Evolutionary conservation across 164 flowering plant genomes (phyloP).

Genomic region (Vitis labrusca): DNA sequence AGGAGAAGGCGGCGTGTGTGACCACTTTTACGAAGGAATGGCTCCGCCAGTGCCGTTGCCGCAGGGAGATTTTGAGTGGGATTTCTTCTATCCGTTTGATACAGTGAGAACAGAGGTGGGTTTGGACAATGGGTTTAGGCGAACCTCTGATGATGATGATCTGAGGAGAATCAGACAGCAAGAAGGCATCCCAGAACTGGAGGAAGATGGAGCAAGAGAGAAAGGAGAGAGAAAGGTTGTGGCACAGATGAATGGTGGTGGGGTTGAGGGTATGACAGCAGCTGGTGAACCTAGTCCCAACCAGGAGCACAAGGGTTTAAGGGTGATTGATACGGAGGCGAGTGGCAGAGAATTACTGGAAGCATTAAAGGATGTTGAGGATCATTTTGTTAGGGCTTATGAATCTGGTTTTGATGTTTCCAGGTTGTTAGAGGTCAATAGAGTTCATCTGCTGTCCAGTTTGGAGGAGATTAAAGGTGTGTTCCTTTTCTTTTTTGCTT

Average conservation of each 20-base stretch:
- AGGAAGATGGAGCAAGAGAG: constrained; percentile 11
- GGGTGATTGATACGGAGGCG: constrained; percentile 2
- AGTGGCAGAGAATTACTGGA: constrained; percentile 20
- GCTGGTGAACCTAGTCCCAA: neutral
- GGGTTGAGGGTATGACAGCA: neutral
- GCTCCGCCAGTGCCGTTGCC: constrained; percentile 2
- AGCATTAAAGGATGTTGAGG: constrained; percentile 21
- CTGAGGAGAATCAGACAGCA: constrained; percentile 15
- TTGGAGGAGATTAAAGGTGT: constrained; percentile 10
- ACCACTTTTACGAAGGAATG: constrained; percentile 17
- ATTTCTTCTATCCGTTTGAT: constrained; percentile 26
- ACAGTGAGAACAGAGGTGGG: constrained; percentile 3
- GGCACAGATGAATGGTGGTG: constrained; percentile 1
- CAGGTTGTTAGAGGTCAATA: constrained; percentile 12
- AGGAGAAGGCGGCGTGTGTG: constrained; percentile 11
- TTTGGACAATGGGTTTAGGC: constrained; percentile 3
- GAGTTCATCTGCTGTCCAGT: neutral
- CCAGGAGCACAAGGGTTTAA: constrained; percentile 1
- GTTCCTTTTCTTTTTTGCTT: neutral
- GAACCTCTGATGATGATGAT: constrained; percentile 13
- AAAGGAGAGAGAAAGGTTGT: neutral
- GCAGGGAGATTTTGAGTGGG: constrained; percentile 22
- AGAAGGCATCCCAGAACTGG: constrained; percentile 25
- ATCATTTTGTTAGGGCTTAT: constrained; percentile 18
- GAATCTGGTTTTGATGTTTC: constrained; percentile 18